These are phyloP conservation scores for Trichoderma citrinoviride DNA, from an alignment of 2,329 filamentous ascomycete genomes.

Conservation along the genomic window DNA sequence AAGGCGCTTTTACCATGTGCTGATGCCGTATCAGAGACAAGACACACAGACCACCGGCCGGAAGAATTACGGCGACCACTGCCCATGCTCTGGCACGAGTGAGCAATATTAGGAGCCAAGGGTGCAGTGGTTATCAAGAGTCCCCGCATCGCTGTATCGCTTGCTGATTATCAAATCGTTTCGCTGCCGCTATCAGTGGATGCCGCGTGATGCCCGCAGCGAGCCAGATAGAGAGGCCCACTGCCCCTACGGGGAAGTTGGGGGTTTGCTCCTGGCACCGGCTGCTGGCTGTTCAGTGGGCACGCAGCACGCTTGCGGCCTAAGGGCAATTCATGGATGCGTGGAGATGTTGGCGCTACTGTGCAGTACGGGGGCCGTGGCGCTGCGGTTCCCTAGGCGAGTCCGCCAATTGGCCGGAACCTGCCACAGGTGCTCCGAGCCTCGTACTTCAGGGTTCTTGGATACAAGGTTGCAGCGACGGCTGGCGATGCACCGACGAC, in stretches of 20 bases:
- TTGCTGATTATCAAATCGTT: slow-evolving; percentile 18
- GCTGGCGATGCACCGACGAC: slow-evolving; percentile 8
- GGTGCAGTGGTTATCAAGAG: slow-evolving; percentile 3
- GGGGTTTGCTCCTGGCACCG: slow-evolving; percentile 4
- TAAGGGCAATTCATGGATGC: background rate
- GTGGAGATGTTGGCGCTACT: slow-evolving; percentile 11
- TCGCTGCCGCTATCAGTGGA: slow-evolving; percentile 18
- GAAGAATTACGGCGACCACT: background rate
- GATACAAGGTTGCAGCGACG: background rate
- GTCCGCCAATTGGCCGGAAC: background rate
- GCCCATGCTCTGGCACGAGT: background rate
- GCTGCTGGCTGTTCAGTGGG: background rate
- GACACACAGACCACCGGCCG: background rate
- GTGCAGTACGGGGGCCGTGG: background rate
- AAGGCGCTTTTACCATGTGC: no score
- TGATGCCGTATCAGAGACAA: background rate
- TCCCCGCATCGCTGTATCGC: slow-evolving; percentile 6
- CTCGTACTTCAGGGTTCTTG: background rate
- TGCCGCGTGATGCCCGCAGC: slow-evolving; percentile 10
- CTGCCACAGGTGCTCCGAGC: background rate
- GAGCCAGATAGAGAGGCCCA: background rate
- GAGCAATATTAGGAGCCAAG: background rate
- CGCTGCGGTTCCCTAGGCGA: background rate
- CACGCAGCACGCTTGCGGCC: background rate
- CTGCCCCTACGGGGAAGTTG: slow-evolving; percentile 14